Percentiles rank a stretch among this genome's conserved stretches.
Conservation (phyloP, 2,329 filamentous ascomycete genomes). For the Colletotrichum kahawae region DNA sequence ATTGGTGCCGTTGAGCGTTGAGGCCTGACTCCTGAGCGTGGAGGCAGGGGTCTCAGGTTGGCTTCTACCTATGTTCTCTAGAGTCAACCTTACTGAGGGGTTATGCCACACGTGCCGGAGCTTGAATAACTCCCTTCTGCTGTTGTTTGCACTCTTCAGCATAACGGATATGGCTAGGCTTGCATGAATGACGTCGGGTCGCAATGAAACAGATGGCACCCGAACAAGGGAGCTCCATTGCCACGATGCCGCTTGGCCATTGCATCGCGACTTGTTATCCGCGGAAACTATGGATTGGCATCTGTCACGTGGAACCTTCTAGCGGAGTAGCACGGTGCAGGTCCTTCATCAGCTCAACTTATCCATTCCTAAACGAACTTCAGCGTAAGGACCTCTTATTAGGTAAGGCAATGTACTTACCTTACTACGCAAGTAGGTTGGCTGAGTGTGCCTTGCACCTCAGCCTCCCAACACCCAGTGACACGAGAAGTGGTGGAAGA, state of each 20-base stretch:
- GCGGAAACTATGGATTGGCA: neutral
- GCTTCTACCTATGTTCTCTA: neutral
- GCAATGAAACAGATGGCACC: neutral
- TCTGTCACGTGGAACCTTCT: neutral
- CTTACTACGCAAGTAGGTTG: neutral
- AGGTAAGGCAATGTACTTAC: neutral
- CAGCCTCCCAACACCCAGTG: neutral
- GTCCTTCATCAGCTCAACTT: neutral
- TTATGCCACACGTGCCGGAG: constrained; percentile 2
- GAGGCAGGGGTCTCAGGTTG: constrained; percentile 5
- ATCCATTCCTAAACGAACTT: neutral
- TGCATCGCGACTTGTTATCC: neutral
- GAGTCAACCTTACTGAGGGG: neutral
- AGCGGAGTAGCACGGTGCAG: neutral
- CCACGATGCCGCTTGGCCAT: neutral
- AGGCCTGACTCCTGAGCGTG: neutral
- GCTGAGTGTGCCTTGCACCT: neutral
- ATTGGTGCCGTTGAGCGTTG: constrained; percentile 15
- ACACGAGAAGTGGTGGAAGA: neutral
- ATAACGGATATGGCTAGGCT: neutral
- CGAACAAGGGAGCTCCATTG: neutral
- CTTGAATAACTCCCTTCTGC: neutral
- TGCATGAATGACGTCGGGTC: constrained; percentile 1
- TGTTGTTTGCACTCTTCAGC: neutral
- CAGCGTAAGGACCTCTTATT: neutral